phyloP scores from a whole-genome alignment of 345 rosid species.

The Ricinus communis region DNA sequence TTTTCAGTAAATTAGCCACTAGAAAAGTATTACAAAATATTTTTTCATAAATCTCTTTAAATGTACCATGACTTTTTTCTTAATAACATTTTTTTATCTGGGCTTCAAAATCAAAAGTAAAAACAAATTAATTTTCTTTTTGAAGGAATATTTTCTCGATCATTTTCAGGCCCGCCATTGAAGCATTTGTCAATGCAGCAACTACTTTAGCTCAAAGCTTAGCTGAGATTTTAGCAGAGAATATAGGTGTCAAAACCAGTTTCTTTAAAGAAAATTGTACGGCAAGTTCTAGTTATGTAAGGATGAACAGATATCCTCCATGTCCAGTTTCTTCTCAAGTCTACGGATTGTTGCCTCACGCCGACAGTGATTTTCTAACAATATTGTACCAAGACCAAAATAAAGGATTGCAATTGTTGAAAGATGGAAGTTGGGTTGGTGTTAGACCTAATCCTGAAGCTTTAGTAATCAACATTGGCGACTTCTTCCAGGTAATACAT shows the following conservation, averaged over 20 bases:
- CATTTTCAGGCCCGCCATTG: conserved; percentile 48
- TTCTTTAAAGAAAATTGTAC: conserved; percentile 49
- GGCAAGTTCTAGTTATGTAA: conserved; percentile 41
- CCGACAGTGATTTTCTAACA: conserved; percentile 66
- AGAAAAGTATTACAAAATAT: too few species aligned
- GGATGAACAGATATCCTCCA: conserved; percentile 80
- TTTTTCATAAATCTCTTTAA: too few species aligned
- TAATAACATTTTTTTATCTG: too few species aligned
- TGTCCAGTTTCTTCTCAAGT: conserved; percentile 47
- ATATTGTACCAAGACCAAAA: conserved; percentile 56
- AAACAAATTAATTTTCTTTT: too few species aligned
- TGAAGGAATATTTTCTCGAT: too few species aligned
- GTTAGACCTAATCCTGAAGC: conserved; percentile 62
- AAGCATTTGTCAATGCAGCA: conserved; percentile 36
- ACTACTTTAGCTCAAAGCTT: conserved; percentile 42
- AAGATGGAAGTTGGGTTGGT: conserved; percentile 57
- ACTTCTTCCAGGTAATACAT: conserved; percentile 79
- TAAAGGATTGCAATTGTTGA: conserved; percentile 65
- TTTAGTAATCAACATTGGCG: conserved; percentile 66
- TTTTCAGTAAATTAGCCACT: too few species aligned
- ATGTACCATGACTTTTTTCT: too few species aligned
- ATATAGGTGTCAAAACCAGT: conserved; percentile 36
- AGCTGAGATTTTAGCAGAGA: conserved; percentile 44
- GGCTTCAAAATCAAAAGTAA: too few species aligned
- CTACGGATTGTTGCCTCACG: conserved; percentile 74